phyloP scores from a whole-genome alignment of 148 eudicot genomes.

The Camellia granthamiana region DNA sequence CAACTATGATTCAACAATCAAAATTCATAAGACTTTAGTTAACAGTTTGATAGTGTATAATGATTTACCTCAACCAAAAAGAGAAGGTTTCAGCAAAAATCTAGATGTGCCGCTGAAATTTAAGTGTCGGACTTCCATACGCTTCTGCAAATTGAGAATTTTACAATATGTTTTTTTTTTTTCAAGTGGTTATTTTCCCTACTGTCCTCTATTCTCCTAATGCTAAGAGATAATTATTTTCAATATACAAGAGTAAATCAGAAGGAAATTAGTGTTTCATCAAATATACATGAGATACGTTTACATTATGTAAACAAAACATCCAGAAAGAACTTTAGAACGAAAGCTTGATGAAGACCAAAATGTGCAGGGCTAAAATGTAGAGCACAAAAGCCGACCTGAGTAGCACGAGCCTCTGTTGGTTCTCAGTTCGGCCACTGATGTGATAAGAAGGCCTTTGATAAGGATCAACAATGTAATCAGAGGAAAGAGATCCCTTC shows the following conservation, averaged over 20 bases:
- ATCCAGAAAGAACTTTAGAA: conserved; percentile 25
- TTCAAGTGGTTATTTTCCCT: background rate
- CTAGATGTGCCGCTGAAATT: background rate
- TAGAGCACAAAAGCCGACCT: conserved; percentile 93
- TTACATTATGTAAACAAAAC: background rate
- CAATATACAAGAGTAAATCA: no score
- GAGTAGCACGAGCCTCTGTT: conserved; percentile 69
- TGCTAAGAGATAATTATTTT: no score
- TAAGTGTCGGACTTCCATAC: background rate
- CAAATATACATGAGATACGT: conserved; percentile 4
- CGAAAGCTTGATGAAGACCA: conserved; percentile 85
- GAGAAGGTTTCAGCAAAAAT: background rate
- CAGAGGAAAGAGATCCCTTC: conserved; percentile 39
- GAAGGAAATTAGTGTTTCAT: background rate
- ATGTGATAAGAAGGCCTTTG: conserved; percentile 52
- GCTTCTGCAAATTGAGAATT: no score
- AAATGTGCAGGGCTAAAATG: conserved; percentile 70
- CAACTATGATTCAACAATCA: background rate
- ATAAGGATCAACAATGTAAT: conserved; percentile 45
- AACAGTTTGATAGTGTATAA: background rate
- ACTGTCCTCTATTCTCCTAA: background rate
- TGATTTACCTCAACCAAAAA: background rate
- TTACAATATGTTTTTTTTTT: background rate
- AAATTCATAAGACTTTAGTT: background rate
- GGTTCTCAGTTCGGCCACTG: conserved; percentile 56